Conservation (phyloP, 805 yeast genomes). For the Vanderwaltozyma polyspora region DNA sequence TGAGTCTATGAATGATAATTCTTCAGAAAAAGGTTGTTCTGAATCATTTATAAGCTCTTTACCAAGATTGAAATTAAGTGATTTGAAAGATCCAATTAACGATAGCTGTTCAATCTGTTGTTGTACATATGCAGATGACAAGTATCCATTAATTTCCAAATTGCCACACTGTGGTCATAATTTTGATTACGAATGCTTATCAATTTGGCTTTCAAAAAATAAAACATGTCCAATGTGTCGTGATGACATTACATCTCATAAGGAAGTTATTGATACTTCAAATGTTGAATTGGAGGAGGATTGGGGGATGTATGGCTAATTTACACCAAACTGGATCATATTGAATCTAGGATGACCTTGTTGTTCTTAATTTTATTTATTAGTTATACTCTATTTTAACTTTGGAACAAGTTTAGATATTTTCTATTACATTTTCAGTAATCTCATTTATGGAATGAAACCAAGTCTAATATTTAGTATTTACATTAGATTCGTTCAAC, state of each 20-base stretch:
- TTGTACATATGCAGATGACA: constrained; percentile 54
- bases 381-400: too few species aligned
- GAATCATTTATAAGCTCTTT: constrained; percentile 64
- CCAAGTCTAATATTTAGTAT: too few species aligned
- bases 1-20: constrained; percentile 14
- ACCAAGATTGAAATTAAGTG: constrained; percentile 50
- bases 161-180: constrained; percentile 69
- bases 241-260: constrained; percentile 49
- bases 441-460: too few species aligned
- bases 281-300: constrained; percentile 57
- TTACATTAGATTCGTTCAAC: too few species aligned
- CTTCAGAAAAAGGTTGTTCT: constrained; percentile 41
- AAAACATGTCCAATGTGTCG: constrained; percentile 83
- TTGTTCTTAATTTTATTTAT: too few species aligned
- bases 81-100: constrained; percentile 22
- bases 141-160: constrained; percentile 67
- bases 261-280: constrained; percentile 29
- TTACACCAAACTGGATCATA: too few species aligned
- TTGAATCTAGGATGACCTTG: too few species aligned
- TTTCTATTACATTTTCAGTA: too few species aligned
- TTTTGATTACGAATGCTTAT: constrained; percentile 83
- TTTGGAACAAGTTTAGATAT: too few species aligned
- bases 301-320: constrained; percentile 70
- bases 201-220: constrained; percentile 73
- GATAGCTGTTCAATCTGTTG: constrained; percentile 80